Percentiles rank a stretch among this genome's conserved stretches.
Evolutionary conservation across 768 basidiomycete genomes (phyloP).

Genomic region (Tylopilus plumbeoviolaceoides): DNA sequence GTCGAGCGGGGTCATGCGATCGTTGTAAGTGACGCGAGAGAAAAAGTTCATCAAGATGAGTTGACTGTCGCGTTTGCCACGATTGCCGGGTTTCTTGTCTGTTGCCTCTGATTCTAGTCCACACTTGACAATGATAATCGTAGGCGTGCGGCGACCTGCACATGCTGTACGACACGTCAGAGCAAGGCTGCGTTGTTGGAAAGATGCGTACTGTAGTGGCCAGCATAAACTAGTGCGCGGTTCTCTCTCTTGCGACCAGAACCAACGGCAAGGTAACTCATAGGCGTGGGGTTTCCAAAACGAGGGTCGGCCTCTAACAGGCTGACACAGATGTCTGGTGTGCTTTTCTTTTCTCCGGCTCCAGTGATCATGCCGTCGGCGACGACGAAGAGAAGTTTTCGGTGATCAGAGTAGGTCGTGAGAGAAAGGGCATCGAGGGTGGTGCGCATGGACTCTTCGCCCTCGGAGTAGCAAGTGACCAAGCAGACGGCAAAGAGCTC

Average conservation of each 20-base stretch:
- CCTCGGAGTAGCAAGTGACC: conserved; percentile 98
- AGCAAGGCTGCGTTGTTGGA: not conserved
- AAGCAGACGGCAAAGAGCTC: conserved; percentile 95
- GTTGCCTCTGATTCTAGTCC: conserved; percentile 82
- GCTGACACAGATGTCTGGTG: conserved; percentile 93
- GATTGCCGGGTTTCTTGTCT: conserved; percentile 95
- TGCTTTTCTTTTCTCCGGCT: conserved; percentile 90
- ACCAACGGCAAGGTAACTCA: conserved; percentile 91
- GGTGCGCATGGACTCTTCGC: conserved; percentile 84
- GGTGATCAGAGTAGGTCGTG: conserved; percentile 86
- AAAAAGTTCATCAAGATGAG: conserved; percentile 99
- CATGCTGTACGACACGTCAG: conserved; percentile 45
- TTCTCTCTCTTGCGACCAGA: conserved; percentile 83
- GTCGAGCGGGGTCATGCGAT: conserved; percentile 96
- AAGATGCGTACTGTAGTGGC: conserved; percentile 86
- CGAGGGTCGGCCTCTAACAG: conserved; percentile 90
- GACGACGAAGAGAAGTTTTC: conserved; percentile 91
- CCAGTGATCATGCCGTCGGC: conserved; percentile 99
- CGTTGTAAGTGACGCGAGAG: conserved; percentile 98
- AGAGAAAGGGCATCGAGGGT: conserved; percentile 91
- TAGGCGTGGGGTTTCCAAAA: conserved; percentile 93
- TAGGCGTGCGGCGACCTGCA: conserved; percentile 88
- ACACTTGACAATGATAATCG: conserved; percentile 93
- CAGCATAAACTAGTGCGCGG: conserved; percentile 97
- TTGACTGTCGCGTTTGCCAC: conserved; percentile 98